A percentile compares a stretch with the other conserved stretches of the same genome.
Conservation (phyloP, 257 asterid species). For the Capsicum rhomboideum region DNA sequence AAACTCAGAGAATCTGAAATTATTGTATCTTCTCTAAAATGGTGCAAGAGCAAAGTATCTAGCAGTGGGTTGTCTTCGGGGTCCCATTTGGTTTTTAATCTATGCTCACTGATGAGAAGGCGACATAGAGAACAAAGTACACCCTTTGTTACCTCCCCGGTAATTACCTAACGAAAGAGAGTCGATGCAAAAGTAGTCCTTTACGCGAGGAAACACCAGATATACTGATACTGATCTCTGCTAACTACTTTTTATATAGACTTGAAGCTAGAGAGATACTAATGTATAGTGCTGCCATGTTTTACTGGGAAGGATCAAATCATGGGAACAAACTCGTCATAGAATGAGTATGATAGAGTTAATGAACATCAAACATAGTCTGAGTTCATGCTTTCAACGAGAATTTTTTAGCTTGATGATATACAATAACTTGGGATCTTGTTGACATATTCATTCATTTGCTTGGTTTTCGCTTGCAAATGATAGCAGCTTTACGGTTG, state of each 20-base stretch:
- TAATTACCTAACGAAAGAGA: too few relatives aligned
- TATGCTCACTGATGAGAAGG: too few relatives aligned
- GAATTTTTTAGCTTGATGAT: not conserved
- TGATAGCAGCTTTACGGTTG: not conserved
- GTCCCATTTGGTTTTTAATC: too few relatives aligned
- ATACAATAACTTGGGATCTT: not conserved
- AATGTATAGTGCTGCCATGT: not conserved
- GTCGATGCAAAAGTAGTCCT: not conserved
- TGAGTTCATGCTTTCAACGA: not conserved
- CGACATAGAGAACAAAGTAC: too few relatives aligned
- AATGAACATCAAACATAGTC: not conserved
- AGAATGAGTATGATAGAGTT: not conserved
- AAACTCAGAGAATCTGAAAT: too few relatives aligned
- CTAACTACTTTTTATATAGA: not conserved
- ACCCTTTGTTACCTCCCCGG: too few relatives aligned
- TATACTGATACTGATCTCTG: not conserved
- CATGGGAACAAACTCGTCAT: not conserved
- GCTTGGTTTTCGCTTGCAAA: not conserved
- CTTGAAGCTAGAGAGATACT: not conserved
- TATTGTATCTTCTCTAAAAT: too few relatives aligned
- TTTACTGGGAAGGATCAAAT: not conserved
- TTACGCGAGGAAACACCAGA: not conserved
- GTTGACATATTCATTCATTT: not conserved
- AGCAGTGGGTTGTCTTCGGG: too few relatives aligned
- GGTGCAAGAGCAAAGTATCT: too few relatives aligned